Conservation (phyloP, 2,329 filamentous ascomycete genomes). For the Cytospora mali region DNA sequence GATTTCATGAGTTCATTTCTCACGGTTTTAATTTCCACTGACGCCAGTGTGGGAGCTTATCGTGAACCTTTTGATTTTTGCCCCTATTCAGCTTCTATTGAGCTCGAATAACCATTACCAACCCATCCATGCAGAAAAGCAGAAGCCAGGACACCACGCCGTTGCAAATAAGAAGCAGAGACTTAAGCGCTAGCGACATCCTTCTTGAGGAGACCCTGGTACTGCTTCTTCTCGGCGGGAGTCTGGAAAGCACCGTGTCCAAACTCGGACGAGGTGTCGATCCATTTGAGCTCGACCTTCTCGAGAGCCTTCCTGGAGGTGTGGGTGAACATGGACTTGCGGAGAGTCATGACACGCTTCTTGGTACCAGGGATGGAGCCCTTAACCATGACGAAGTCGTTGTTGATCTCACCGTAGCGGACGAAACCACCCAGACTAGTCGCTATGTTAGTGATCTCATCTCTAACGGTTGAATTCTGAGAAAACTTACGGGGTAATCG, state of each 20-base stretch:
- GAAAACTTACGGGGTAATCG: constrained; percentile 92
- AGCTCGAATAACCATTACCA: constrained; percentile 26
- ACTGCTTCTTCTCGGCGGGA: constrained; percentile 94
- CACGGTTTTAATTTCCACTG: constrained; percentile 24
- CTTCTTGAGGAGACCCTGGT: constrained; percentile 99
- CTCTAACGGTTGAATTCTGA: not conserved
- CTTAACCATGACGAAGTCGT: constrained; percentile 98
- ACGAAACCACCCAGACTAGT: constrained; percentile 96
- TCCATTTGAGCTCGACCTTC: constrained; percentile 99
- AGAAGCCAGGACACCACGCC: constrained; percentile 58
- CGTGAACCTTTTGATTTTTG: constrained; percentile 21
- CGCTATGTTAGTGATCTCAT: constrained; percentile 1
- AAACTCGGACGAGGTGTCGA: constrained; percentile 99
- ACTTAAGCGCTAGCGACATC: constrained; percentile 63
- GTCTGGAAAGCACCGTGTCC: constrained; percentile 99
- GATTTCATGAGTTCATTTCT: constrained; percentile 20
- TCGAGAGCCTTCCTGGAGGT: constrained; percentile 93
- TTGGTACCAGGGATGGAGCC: constrained; percentile 96
- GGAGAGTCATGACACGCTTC: constrained; percentile 98
- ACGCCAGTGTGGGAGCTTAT: constrained; percentile 19
- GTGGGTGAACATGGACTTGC: constrained; percentile 98
- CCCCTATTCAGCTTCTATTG: constrained; percentile 20
- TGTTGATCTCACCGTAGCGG: constrained; percentile 98
- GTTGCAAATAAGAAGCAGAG: constrained; percentile 42
- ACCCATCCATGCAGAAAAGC: constrained; percentile 38